Base-by-base conservation (phyloP, 192 early-diverging fungal genomes). In the Polychytrium aggregatum region DNA sequence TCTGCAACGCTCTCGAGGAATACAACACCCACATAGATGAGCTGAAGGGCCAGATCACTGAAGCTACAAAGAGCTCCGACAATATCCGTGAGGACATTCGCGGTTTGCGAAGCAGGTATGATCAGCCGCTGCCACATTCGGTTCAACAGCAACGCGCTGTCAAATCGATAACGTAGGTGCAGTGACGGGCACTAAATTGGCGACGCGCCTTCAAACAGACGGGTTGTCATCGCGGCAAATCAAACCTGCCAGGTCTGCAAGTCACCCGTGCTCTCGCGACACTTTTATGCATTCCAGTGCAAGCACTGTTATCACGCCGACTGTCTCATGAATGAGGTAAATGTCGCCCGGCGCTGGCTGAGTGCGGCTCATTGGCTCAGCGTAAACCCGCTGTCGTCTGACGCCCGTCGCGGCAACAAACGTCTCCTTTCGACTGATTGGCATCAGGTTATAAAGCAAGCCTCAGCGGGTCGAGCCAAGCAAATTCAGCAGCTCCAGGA, bases 221-320 rank as follows among this genome's bases (percentile, higher is more conserved):
- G 81, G 63, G 73, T 76, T 9, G 52, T 82, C 6, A 71, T 88
- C 5, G 67, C 76, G 1, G 70, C 83, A 0, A 67, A 68, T 2
- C 88, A 95, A 52, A 58, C 67, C 27, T 99, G 96, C 56, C 76
- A 83, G 28, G 33, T 78, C 1, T 99, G 96, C 50, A 55, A 72
- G 2, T 67, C 74, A 39, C 82, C 90, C 8, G 61, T 99, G 28
- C 67, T 92, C 58, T 74, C 83, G 17, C 70, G 88, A 14, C 87
- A 88, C 63, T 94, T 96, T 56, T 92, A 90, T 49, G 79, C 90
- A 22, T 99, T 97, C 48, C 91, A 92, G 1, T 98, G 96, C 58
- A 83, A 90, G 48, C 93, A 97, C 59, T 79, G 81, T 4, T 94
- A 90, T 70, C 96, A 98, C 64, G 74, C 85, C 6, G 90, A 96